Base-by-base conservation (phyloP, 768 basidiomycete genomes). In the Hericium coralloides region DNA sequence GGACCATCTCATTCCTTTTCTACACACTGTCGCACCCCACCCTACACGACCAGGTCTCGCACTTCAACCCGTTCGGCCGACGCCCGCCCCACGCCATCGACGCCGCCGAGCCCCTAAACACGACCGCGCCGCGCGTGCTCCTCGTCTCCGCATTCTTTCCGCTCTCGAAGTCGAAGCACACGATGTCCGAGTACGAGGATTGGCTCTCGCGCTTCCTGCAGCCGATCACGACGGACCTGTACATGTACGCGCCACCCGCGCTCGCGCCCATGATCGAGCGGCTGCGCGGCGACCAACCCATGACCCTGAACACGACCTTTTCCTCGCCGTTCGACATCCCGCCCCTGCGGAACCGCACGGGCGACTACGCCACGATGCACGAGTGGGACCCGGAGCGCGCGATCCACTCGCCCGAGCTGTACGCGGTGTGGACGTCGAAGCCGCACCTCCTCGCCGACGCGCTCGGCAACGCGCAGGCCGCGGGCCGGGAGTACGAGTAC, bases 371-470 rank as follows among this genome's bases (percentile, higher is more conserved):
- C 3, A 60, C 64, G 23, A 78, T 80, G 75, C 76, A 78, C 52
- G 58, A 58, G 3, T 65, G 66, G 58, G 81, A 83, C 61, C 69
- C 78, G 15, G 79, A 82, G 64, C 67, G 63, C 12, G 53, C 54
- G 9, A 57, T 65, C 2, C 79, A 81, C 61, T 73, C 72, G 0
- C 73, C 80, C 0, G 77, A 77, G 39, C 64, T 81, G 10, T 82
- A 81, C 60, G 79, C 80, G 2, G 69, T 81, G 0, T 81, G 80
- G 80, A 79, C 79, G 55, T 74, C 73, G 0, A 82, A 82, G 63
- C 74, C 80, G 7, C 80, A 73, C 63, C 72, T 79, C 49, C 69
- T 83, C 47, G 67, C 73, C 26, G 68, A 75, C 38, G 80, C 73
- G 8, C 59, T 76, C 2, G 60, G 64, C 36, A 69, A 68, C 55